Evolutionary conservation across 108 stramenopile genomes (phyloP).

Genomic region (Epithemia pelagica): DNA sequence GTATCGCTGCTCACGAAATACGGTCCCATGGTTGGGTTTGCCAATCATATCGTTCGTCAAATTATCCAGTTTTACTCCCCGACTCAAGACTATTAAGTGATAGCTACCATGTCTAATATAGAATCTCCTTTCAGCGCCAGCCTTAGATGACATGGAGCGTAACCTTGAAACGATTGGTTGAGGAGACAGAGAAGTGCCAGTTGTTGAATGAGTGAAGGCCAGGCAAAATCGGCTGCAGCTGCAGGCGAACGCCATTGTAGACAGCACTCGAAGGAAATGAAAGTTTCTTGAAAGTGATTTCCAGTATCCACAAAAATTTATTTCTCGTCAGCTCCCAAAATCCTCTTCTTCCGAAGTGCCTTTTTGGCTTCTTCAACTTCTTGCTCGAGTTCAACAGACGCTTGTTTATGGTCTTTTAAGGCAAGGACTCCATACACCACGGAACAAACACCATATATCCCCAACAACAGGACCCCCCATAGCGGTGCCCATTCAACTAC

Average conservation of each 20-base stretch:
- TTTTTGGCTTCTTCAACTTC: constrained; percentile 59
- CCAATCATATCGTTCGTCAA: not conserved
- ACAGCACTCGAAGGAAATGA: no score
- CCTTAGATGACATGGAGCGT: no score
- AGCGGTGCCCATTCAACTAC: constrained; percentile 48
- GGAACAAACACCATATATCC: constrained; percentile 54
- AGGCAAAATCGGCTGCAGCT: no score
- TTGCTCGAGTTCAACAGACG: constrained; percentile 44
- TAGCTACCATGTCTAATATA: no score
- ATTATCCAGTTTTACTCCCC: not conserved
- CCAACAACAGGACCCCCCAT: constrained; percentile 45
- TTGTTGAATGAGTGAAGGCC: no score
- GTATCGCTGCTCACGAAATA: not conserved
- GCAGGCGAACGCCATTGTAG: no score
- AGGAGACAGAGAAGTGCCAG: no score
- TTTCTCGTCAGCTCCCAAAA: constrained; percentile 1
- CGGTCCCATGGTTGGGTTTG: not conserved
- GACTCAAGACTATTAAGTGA: not conserved
- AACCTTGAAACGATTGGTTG: no score
- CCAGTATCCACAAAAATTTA: no score
- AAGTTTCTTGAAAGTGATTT: no score
- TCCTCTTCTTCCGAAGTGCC: constrained; percentile 41
- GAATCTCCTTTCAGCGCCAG: no score
- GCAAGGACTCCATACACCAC: constrained; percentile 36
- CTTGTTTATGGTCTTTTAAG: constrained; percentile 61